phyloP scores from a whole-genome alignment of 73 alveolate genomes.

The Symbiodinium pilosum region DNA sequence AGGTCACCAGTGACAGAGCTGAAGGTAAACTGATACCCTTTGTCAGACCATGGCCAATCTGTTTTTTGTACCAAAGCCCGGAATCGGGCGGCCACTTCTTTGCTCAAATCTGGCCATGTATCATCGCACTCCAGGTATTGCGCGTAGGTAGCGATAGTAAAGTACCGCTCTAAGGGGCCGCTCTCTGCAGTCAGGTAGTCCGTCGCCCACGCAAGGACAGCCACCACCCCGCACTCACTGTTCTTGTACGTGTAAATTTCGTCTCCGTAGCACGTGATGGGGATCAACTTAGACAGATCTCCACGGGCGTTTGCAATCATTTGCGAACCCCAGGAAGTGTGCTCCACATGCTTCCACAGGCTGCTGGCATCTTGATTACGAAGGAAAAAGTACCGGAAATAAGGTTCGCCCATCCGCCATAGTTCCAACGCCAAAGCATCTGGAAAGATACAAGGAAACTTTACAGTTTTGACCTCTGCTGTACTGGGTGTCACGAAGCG shows the following conservation, averaged over 20 bases:
- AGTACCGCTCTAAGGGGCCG: too few relatives aligned
- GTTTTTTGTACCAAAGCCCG: too few relatives aligned
- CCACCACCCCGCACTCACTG: slow-evolving; percentile 19
- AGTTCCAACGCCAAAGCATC: not conserved
- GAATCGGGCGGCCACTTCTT: too few relatives aligned
- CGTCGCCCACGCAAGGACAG: not conserved
- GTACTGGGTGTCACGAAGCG: too few relatives aligned
- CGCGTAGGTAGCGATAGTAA: too few relatives aligned
- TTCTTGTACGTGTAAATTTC: not conserved
- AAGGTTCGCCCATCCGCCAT: not conserved
- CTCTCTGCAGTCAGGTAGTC: not conserved
- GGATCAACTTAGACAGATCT: not conserved
- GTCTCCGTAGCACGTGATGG: not conserved
- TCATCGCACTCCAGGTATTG: too few relatives aligned
- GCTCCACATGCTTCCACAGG: not conserved
- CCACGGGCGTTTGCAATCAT: not conserved
- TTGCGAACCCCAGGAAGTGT: not conserved
- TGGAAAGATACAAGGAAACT: not conserved
- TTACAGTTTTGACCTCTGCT: too few relatives aligned
- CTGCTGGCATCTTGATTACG: not conserved
- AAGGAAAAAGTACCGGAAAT: not conserved
- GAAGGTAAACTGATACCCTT: too few relatives aligned
- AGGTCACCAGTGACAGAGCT: not conserved
- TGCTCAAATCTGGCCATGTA: too few relatives aligned
- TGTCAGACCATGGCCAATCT: too few relatives aligned